Evolutionary conservation across 495 filamentous ascomycete species (phyloP), one percentile per base, ranked within the genome.

Genomic region (Neurospora pannonica): DNA sequence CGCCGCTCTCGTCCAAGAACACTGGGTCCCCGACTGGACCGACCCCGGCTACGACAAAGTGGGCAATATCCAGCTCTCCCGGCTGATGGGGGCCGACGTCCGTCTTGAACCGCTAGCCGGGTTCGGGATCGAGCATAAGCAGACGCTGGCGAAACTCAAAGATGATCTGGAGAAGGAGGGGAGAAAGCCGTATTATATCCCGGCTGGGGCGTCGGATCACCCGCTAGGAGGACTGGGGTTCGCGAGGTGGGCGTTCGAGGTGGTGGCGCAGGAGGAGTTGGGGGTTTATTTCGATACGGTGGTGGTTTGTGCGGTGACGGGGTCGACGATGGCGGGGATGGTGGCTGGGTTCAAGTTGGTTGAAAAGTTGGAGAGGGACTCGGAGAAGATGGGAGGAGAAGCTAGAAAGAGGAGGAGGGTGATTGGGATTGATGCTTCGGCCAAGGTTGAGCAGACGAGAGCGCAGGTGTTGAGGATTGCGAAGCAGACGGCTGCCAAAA

Each of bases 161-260:
- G 75, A 85, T n/a, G 85, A 88, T 76, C 82, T 87, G 19, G 76
- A 74, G 7, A 79, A 73, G 0, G 67, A 74, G 0, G 90, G 90
- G 0, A 84, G 83, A 24, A 87, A 83, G 75, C 88, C 89, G 7
- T 92, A 91, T 72, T 90, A 88, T 76, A 90, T 92, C 67, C 90
- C 90, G 1, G 89, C 89, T 0, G 89, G 90, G 2, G 89, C 89
- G 2, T 90, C 88, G 10, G 88, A 90, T 77, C 89, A 92, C 74
- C 88, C 89, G n/a, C 79, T 91, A 0, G 90, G 90, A 2, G 90
- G 89, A 0, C 72, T 92, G 28, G 90, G 90, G 1, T 92, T 91
- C 76, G 89, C 89, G 46, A 77, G 89, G 5, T 92, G 88, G 87
- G 89, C 89, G 70, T 87, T 90, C 70, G 89, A 92, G 78, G 87